These are phyloP conservation scores for Suzukiozyma palmioleophila DNA, from an alignment of 1,139 yeast genomes.

Conservation along the genomic window DNA sequence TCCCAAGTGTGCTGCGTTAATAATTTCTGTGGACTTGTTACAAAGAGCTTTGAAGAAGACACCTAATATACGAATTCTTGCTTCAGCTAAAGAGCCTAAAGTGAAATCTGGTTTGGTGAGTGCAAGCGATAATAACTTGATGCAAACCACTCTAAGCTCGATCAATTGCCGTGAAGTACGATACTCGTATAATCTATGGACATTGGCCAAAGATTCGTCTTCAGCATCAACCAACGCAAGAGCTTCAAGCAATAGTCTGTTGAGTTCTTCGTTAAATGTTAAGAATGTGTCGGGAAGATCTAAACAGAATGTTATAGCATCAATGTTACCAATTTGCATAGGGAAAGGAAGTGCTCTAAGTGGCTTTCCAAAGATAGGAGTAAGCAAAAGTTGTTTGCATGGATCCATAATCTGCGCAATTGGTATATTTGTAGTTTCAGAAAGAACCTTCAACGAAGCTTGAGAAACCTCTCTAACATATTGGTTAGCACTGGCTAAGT, in stretches of 20 bases:
- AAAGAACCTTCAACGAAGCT: conserved; percentile 59
- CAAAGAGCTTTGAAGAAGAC: conserved; percentile 93
- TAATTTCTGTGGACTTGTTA: conserved; percentile 79
- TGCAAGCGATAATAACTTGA: conserved; percentile 76
- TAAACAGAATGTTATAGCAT: conserved; percentile 88
- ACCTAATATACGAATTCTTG: conserved; percentile 80
- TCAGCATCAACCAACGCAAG: conserved; percentile 95
- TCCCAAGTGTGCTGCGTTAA: conserved; percentile 91
- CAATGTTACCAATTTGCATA: conserved; percentile 97
- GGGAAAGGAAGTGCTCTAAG: conserved; percentile 94
- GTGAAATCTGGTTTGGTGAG: conserved; percentile 77
- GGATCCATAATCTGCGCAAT: conserved; percentile 75
- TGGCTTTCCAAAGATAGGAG: conserved; percentile 96
- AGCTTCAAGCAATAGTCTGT: conserved; percentile 81
- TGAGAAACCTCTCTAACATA: conserved; percentile 82
- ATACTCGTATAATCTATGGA: conserved; percentile 79
- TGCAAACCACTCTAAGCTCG: conserved; percentile 85
- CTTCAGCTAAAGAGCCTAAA: conserved; percentile 73
- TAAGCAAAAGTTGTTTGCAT: conserved; percentile 73
- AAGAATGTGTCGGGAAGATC: conserved; percentile 77
- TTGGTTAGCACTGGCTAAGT: conserved; percentile 82
- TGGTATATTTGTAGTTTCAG: conserved; percentile 66
- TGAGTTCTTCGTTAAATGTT: conserved; percentile 83
- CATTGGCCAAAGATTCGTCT: conserved; percentile 88
- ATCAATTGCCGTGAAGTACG: conserved; percentile 84